Evolutionary conservation across 768 basidiomycete genomes (phyloP).

Genomic region (Pulveroboletus sp.): DNA sequence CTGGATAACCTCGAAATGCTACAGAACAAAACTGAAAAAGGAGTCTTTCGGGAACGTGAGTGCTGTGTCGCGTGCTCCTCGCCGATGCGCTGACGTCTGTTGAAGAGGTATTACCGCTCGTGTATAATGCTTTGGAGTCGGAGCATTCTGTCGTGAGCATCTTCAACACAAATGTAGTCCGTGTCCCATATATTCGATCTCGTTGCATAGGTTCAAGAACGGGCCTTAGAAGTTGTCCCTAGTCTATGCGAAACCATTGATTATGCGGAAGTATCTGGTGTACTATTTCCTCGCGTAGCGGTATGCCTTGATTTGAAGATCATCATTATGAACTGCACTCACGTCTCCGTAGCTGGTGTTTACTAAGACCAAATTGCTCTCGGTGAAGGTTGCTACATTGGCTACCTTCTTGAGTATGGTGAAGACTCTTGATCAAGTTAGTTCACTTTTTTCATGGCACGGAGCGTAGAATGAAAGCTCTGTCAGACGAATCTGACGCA

Average conservation of each 20-base stretch:
- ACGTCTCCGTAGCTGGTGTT: slow-evolving; percentile 68
- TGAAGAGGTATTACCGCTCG: slow-evolving; percentile 89
- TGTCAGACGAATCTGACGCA: slow-evolving; percentile 82
- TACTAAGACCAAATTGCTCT: slow-evolving; percentile 82
- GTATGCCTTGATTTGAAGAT: slow-evolving; percentile 41
- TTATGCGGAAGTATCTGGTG: slow-evolving; percentile 89
- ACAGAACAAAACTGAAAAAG: slow-evolving; percentile 84
- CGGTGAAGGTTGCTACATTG: slow-evolving; percentile 88
- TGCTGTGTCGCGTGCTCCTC: slow-evolving; percentile 7
- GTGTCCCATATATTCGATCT: slow-evolving; percentile 2
- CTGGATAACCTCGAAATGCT: slow-evolving; percentile 85
- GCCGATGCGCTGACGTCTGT: slow-evolving; percentile 1
- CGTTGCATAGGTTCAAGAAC: slow-evolving; percentile 77
- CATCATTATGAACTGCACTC: slow-evolving; percentile 3
- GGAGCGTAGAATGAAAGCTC: background rate
- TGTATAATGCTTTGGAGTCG: slow-evolving; percentile 95
- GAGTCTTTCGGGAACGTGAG: slow-evolving; percentile 84
- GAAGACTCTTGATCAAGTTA: slow-evolving; percentile 82
- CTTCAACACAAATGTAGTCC: background rate
- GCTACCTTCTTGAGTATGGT: slow-evolving; percentile 83
- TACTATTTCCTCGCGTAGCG: slow-evolving; percentile 90
- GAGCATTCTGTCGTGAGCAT: slow-evolving; percentile 73
- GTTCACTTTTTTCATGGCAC: slow-evolving; percentile 6
- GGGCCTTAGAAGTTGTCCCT: slow-evolving; percentile 78
- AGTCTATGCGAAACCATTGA: slow-evolving; percentile 89